phyloP scores from a whole-genome alignment of 2,329 filamentous ascomycete species.

The Trichoderma sp. region DNA sequence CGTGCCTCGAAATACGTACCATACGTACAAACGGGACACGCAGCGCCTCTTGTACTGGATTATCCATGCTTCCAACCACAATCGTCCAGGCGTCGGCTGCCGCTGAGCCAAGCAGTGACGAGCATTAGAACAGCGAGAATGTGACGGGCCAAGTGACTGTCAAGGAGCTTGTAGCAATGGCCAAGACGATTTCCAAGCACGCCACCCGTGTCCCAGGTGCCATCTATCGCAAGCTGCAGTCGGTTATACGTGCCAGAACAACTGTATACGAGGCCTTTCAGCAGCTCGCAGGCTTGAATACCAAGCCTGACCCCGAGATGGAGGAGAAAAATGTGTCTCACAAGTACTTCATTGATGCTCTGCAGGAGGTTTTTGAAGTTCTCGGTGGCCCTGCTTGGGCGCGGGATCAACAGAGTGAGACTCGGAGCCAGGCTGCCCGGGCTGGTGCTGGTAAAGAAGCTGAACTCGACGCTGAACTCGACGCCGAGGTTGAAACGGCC shows the following conservation, averaged over 20 bases:
- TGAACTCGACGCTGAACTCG: not conserved
- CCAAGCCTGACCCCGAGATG: slow-evolving; percentile 38
- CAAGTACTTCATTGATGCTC: slow-evolving; percentile 46
- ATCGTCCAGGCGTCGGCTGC: slow-evolving; percentile 35
- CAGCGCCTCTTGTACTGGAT: slow-evolving; percentile 44
- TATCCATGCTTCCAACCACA: slow-evolving; percentile 40
- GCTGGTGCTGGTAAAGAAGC: not conserved
- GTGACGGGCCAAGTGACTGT: slow-evolving; percentile 44
- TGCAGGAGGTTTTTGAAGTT: slow-evolving; percentile 40
- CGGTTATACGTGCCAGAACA: slow-evolving; percentile 41
- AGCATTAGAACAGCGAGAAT: slow-evolving; percentile 34
- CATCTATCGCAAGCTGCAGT: slow-evolving; percentile 41
- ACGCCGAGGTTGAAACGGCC: not conserved
- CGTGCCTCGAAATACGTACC: slow-evolving; percentile 36
- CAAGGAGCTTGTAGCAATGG: slow-evolving; percentile 41
- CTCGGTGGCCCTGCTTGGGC: slow-evolving; percentile 39
- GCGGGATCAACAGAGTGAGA: slow-evolving; percentile 24
- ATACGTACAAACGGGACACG: slow-evolving; percentile 45
- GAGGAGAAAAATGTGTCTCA: slow-evolving; percentile 44
- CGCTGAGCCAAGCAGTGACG: slow-evolving; percentile 24
- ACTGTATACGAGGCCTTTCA: slow-evolving; percentile 36
- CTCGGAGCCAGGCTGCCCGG: slow-evolving; percentile 20
- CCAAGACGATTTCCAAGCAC: slow-evolving; percentile 44
- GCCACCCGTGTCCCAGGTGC: slow-evolving; percentile 36
- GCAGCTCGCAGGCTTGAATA: slow-evolving; percentile 35